A percentile compares a stretch with the other conserved stretches of the same genome.
Evolutionary conservation across 164 flowering plant species (phyloP).

Genomic region (Vitis rupestris): DNA sequence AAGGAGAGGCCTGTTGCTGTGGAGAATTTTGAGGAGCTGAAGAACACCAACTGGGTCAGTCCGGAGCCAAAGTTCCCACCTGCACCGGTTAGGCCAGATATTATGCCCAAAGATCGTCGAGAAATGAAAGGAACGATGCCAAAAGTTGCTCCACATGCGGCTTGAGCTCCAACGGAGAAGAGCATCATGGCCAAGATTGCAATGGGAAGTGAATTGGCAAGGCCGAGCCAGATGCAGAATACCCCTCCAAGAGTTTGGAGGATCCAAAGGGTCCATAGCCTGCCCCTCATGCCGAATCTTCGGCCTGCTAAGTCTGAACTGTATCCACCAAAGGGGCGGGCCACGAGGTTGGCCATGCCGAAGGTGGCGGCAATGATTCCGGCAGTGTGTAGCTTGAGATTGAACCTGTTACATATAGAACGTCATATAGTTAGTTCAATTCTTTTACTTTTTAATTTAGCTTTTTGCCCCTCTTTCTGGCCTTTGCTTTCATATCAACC

Average conservation of each 20-base stretch:
- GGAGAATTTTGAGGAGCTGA: constrained; percentile 47
- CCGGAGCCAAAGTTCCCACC: constrained; percentile 86
- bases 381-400: constrained; percentile 74
- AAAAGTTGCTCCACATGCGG: constrained; percentile 75
- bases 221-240: constrained; percentile 75
- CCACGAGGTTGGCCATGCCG: constrained; percentile 72
- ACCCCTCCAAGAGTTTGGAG: constrained; percentile 71
- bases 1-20: constrained; percentile 49
- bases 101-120: constrained; percentile 64
- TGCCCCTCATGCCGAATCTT: constrained; percentile 63
- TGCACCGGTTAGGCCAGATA: constrained; percentile 78
- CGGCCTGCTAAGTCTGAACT: constrained; percentile 54
- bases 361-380: constrained; percentile 71
- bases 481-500: too few species aligned
- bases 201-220: constrained; percentile 49
- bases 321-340: constrained; percentile 72
- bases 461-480: too few species aligned
- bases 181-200: constrained; percentile 63
- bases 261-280: constrained; percentile 72
- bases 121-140: constrained; percentile 79
- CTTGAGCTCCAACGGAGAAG: constrained; percentile 73
- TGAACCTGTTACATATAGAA: constrained; percentile 28
- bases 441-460: not conserved
- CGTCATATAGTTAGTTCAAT: not conserved
- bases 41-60: constrained; percentile 66